Base-by-base conservation (phyloP, 2,329 filamentous ascomycete genomes). In the Coniochaeta pulveracea region DNA sequence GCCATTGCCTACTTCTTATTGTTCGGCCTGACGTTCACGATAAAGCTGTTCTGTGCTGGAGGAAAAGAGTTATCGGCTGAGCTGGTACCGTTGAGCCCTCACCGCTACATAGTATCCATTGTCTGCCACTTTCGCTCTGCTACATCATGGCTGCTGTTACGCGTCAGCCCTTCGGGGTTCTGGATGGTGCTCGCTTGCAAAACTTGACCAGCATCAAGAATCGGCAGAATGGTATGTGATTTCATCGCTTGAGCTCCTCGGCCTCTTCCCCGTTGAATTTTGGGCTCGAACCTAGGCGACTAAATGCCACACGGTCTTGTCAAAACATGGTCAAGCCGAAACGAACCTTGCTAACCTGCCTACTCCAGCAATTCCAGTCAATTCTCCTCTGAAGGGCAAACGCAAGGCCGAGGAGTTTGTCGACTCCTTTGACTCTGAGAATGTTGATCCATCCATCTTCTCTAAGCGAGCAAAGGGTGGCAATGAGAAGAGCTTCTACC, bases 161-260 rank as follows among this genome's bases (percentile, higher is more conserved):
- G 40, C 74, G 82, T 49, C 80, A 85, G 58, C 82, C 82, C 5
- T 86, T 88, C 55, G 82, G 76, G 51, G 78, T 78, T 31, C 65
- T 88, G 35, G 74, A 83, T 51, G 68, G 66, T 45, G 62, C 76
- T 36, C 74, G 83, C 44, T 65, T 88, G 17, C 79, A 85, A 55
- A 74, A 65, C 42, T 63, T 89, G 47, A 78, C 76, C 17, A 85
- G 76, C 57, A 59, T 79, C 33, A 89, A 86, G 65, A 88, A 88
- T 56, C 68, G 77, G 55, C 82, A 88, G 51, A 79, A 79, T 64
- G 69, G 75, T 80, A 69, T 45, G 69, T 63, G 36, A 11, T 21
- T 3, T 4, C 22, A 5, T n/a, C n/a, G n/a, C n/a, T n/a, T n/a
- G n/a, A n/a, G n/a, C n/a, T n/a, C n/a, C n/a, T n/a, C n/a, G n/a